These are phyloP conservation scores for Neurospora sp. DNA, from an alignment of 495 filamentous ascomycete genomes.

Conservation along the genomic window DNA sequence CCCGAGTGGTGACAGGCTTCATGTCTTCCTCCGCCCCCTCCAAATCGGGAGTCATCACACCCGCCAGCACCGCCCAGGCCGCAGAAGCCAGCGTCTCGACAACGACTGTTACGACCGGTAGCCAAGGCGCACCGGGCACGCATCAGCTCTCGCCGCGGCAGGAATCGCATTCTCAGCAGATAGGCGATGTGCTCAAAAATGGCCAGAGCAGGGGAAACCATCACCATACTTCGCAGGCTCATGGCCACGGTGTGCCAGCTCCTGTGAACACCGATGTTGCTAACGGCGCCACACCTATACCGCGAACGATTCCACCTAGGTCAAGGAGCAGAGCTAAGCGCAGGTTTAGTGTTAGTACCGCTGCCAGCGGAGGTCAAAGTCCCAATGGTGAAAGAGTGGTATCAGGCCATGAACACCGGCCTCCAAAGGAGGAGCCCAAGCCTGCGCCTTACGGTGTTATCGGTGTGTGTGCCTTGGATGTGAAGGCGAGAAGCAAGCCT, in stretches of 20 bases:
- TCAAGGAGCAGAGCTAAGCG: conserved; percentile 66
- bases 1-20: conserved; percentile 25
- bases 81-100: conserved; percentile 41
- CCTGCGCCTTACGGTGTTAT: conserved; percentile 51
- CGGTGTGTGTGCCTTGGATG: conserved; percentile 89
- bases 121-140: conserved; percentile 24
- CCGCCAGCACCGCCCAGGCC: conserved; percentile 24
- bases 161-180: conserved; percentile 25
- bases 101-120: conserved; percentile 44
- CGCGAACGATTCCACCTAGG: conserved; percentile 38
- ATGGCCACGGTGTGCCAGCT: neutral
- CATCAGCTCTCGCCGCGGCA: conserved; percentile 36
- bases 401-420: conserved; percentile 16
- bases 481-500: conserved; percentile 93
- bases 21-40: conserved; percentile 22
- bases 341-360: conserved; percentile 67
- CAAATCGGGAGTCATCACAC: conserved; percentile 16
- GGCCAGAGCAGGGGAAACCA: conserved; percentile 3
- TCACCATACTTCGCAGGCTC: neutral
- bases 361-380: conserved; percentile 56
- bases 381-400: conserved; percentile 45
- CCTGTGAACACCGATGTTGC: conserved; percentile 3
- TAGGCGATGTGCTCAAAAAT: conserved; percentile 24
- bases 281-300: conserved; percentile 5
- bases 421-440: conserved; percentile 41